Evolutionary conservation across 2,329 filamentous ascomycete species (phyloP), one percentile per base, ranked within the genome.

Genomic region (Dactylellina haptotyla): DNA sequence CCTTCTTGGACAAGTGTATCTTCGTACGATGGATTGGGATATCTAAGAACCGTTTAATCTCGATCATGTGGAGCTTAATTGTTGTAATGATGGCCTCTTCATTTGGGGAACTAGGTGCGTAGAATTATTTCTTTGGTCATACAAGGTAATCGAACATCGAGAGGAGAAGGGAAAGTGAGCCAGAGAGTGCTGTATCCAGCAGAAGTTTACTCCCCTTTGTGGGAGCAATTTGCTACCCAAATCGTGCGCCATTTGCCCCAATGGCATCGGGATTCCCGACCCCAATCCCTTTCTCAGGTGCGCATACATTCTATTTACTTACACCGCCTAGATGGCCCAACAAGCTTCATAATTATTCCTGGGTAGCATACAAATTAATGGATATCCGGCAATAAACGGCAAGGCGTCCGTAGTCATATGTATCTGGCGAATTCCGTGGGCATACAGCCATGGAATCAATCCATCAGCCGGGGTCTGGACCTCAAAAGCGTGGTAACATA

Each of bases 31-130:
- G n/a, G n/a, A 43, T 51, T 37, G 10, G 14, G 53, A 39, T 45
- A 53, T 67, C 26, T 41, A 10, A n/a, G 8, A 26, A 50, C 16
- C 14, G 18, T n/a, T n/a, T 51, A 46, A 46, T 25, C 9, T 23
- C 18, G 34, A 43, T 50, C 62, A 57, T 57, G 51, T 66, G 62
- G 50, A 32, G 41, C 51, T 51, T 16, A 25, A 20, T n/a, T 2
- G 25, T n/a, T n/a, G n/a, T n/a, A n/a, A n/a, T n/a, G n/a, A n/a
- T n/a, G n/a, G n/a, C n/a, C n/a, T n/a, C n/a, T n/a, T n/a, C n/a
- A n/a, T n/a, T n/a, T n/a, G 46, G 37, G 59, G 34, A 54, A 32
- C n/a, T 28, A 12, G 23, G 41, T 20, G 18, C n/a, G n/a, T n/a
- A n/a, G n/a, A n/a, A n/a, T n/a, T n/a, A n/a, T n/a, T n/a, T n/a